These are phyloP conservation scores for Mycena amicta DNA, from an alignment of 768 basidiomycete genomes.

Conservation along the genomic window DNA sequence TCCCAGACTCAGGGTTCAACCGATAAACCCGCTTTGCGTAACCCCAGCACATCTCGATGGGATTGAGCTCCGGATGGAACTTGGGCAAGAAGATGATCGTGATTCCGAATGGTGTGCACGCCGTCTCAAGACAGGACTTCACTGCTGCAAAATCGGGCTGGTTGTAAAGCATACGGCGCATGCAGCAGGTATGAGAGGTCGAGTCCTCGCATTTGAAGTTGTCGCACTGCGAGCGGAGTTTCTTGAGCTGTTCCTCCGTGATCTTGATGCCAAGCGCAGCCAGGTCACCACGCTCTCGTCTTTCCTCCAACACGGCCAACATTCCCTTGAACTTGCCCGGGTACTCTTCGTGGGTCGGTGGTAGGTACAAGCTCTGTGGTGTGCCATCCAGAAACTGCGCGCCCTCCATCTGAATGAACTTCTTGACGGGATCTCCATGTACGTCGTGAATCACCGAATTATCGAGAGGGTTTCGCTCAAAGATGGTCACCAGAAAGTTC, in stretches of 20 bases:
- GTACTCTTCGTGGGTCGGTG: background rate
- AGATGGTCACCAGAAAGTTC: constrained; percentile 11
- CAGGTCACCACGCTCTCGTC: background rate
- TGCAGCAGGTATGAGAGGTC: constrained; percentile 38
- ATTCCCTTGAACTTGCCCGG: constrained; percentile 30
- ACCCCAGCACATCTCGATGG: constrained; percentile 32
- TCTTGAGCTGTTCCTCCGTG: constrained; percentile 17
- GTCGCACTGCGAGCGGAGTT: constrained; percentile 6
- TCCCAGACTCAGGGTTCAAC: constrained; percentile 8
- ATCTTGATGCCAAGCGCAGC: constrained; percentile 6
- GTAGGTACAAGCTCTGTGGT: background rate
- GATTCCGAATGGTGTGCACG: constrained; percentile 23
- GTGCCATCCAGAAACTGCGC: background rate
- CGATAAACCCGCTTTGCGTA: constrained; percentile 28
- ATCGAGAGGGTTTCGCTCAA: background rate
- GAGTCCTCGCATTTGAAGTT: constrained; percentile 2
- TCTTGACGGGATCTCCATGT: background rate
- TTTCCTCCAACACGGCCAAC: background rate
- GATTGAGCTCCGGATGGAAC: constrained; percentile 12
- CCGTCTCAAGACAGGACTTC: constrained; percentile 26
- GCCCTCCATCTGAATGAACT: background rate
- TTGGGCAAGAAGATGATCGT: constrained; percentile 24
- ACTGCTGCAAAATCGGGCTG: constrained; percentile 30
- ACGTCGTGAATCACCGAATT: background rate
- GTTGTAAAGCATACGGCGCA: constrained; percentile 25